Evolutionary conservation across 495 filamentous ascomycete species (phyloP).

Genomic region (Trichocladium uniseriatum): DNA sequence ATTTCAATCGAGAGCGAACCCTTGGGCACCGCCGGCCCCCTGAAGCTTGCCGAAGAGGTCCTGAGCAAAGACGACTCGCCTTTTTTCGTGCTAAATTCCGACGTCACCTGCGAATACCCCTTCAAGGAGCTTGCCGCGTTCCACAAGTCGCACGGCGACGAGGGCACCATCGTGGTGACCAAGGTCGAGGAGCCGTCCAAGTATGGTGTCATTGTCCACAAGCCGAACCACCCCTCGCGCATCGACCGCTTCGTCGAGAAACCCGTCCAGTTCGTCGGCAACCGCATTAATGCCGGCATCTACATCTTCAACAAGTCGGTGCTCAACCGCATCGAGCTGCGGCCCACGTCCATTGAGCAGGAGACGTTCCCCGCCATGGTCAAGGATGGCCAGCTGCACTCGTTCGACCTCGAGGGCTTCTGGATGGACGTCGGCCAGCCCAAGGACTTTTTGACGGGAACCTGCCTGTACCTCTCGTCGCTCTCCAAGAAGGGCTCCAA

Average conservation of each 20-base stretch:
- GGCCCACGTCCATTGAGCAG: conserved; percentile 98
- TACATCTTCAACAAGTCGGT: conserved; percentile 97
- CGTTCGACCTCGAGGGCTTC: conserved; percentile 96
- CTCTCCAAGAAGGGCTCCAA: conserved; percentile 89
- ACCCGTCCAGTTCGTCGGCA: conserved; percentile 97
- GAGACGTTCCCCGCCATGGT: conserved; percentile 97
- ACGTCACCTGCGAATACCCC: conserved; percentile 97
- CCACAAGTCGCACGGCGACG: conserved; percentile 86
- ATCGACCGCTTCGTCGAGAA: conserved; percentile 99
- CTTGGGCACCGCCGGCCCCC: conserved; percentile 87
- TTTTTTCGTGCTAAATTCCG: conserved; percentile 99
- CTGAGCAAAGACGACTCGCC: conserved; percentile 86
- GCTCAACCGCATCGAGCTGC: conserved; percentile 83
- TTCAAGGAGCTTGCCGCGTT: conserved; percentile 82
- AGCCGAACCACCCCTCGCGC: conserved; percentile 79
- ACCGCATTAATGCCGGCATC: conserved; percentile 98
- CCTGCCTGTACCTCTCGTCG: conserved; percentile 91
- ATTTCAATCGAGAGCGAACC: conserved; percentile 96
- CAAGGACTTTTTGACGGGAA: conserved; percentile 96
- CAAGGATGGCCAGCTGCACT: conserved; percentile 87
- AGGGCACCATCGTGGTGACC: conserved; percentile 97
- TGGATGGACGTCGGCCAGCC: conserved; percentile 99
- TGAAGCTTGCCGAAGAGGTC: conserved; percentile 92
- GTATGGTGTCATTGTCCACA: conserved; percentile 98
- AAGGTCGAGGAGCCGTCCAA: conserved; percentile 99